Evolutionary conservation across 2,329 filamentous ascomycete species (phyloP).

Genomic region (Colletotrichum echinochloae): DNA sequence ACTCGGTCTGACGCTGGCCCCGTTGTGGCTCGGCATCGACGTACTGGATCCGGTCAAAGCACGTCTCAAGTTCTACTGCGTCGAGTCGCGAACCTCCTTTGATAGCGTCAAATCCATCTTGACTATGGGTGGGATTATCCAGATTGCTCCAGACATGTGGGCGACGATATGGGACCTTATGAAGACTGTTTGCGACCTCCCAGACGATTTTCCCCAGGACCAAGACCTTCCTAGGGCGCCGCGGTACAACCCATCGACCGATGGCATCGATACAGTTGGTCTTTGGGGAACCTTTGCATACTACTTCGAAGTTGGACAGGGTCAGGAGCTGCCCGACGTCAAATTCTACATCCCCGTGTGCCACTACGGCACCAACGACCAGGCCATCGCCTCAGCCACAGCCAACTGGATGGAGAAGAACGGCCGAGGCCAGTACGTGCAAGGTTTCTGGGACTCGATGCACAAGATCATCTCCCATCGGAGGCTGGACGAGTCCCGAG

Average conservation of each 20-base stretch:
- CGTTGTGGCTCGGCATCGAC: slow-evolving; percentile 22
- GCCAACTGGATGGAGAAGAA: slow-evolving; percentile 15
- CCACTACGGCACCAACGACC: slow-evolving; percentile 21
- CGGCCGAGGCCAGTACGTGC: slow-evolving; percentile 17
- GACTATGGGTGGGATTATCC: slow-evolving; percentile 10
- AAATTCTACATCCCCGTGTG: slow-evolving; percentile 30
- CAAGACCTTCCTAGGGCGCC: slow-evolving; percentile 8
- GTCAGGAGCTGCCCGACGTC: slow-evolving; percentile 6
- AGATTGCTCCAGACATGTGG: background rate
- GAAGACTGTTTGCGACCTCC: slow-evolving; percentile 23
- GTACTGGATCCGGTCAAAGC: slow-evolving; percentile 5
- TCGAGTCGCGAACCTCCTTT: slow-evolving; percentile 18
- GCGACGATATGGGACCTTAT: slow-evolving; percentile 18
- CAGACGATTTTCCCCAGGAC: background rate
- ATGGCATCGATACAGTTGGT: slow-evolving; percentile 14
- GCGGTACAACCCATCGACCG: slow-evolving; percentile 3
- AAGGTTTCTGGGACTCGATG: slow-evolving; percentile 8
- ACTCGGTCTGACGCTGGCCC: slow-evolving; percentile 10
- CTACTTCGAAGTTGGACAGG: slow-evolving; percentile 17
- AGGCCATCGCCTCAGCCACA: slow-evolving; percentile 10
- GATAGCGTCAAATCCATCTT: slow-evolving; percentile 5
- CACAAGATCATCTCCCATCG: slow-evolving; percentile 11
- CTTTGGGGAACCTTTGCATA: slow-evolving; percentile 27
- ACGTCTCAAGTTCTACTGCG: slow-evolving; percentile 27
- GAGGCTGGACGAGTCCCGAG: slow-evolving; percentile 4